phyloP scores from a whole-genome alignment of 129 eudicot species.

The Erigeron canadensis region DNA sequence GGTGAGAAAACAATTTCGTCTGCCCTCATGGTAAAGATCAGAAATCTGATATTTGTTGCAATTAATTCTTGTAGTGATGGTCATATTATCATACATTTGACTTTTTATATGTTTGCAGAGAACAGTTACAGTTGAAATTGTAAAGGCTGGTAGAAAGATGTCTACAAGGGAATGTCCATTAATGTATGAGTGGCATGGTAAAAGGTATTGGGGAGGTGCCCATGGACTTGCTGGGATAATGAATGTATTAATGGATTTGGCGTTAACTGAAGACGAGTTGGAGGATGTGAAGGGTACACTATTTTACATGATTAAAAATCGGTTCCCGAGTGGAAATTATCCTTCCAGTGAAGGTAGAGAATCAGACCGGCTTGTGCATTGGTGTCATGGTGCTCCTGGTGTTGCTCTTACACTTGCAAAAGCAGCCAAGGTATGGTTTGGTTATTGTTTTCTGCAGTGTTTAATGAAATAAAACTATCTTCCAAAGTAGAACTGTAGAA shows the following conservation, averaged over 20 bases:
- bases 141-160: constrained; percentile 59
- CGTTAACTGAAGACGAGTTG: constrained; percentile 53
- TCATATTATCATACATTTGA: not conserved
- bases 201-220: constrained; percentile 91
- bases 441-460: not conserved
- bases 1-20: constrained; percentile 64
- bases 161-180: constrained; percentile 55
- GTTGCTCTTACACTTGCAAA: constrained; percentile 71
- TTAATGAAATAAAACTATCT: not conserved
- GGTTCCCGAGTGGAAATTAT: constrained; percentile 75
- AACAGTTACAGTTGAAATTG: constrained; percentile 49
- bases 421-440: constrained; percentile 68
- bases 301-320: constrained; percentile 60
- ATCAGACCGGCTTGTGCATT: constrained; percentile 81
- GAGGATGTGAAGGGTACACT: constrained; percentile 66
- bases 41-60: not conserved
- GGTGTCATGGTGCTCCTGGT: constrained; percentile 98
- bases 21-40: constrained; percentile 46
- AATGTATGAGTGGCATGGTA: constrained; percentile 91
- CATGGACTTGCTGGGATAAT: constrained; percentile 91
- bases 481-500: not conserved
- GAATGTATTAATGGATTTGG: constrained; percentile 71
- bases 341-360: constrained; percentile 81
- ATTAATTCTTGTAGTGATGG: not conserved
- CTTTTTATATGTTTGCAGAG: constrained; percentile 34